Conservation (phyloP, 1,284 basidiomycete species). For the Sporisorium sorghi region DNA sequence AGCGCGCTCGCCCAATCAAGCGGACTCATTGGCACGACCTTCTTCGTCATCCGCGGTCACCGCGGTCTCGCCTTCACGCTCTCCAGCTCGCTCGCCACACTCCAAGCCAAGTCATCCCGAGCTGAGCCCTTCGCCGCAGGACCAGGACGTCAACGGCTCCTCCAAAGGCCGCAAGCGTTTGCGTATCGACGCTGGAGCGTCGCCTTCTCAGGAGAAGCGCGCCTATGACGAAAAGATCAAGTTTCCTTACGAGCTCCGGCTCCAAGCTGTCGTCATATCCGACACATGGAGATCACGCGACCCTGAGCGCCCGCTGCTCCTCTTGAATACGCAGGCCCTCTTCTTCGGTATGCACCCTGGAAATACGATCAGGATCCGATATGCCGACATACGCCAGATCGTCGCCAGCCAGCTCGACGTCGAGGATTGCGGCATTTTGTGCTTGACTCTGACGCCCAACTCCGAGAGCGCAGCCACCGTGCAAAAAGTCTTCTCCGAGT, state of each 20-base stretch:
- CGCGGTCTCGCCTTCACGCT: neutral
- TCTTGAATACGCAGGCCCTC: neutral
- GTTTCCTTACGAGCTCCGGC: constrained; percentile 7
- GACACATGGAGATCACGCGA: constrained; percentile 33
- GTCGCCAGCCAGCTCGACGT: constrained; percentile 11
- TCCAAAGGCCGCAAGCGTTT: constrained; percentile 11
- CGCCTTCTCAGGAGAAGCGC: neutral
- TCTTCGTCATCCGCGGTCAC: too few species aligned
- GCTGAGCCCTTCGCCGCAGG: neutral
- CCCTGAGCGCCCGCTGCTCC: neutral
- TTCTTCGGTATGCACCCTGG: neutral
- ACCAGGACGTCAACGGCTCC: neutral
- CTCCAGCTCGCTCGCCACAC: neutral
- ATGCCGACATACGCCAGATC: constrained; percentile 20
- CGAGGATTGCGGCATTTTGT: constrained; percentile 3
- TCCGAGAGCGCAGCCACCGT: constrained; percentile 14
- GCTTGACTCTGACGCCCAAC: constrained; percentile 10
- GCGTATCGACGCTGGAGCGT: constrained; percentile 9
- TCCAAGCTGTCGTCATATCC: constrained; percentile 26
- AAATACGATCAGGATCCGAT: constrained; percentile 12
- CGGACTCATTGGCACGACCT: neutral
- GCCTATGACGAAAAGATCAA: neutral
- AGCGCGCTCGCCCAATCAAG: neutral
- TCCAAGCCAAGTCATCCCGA: neutral
- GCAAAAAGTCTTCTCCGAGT: constrained; percentile 17